A percentile compares a stretch with the other conserved stretches of the same genome.
Evolutionary conservation across 257 asterid species (phyloP).

Genomic region (Paulownia fortunei): DNA sequence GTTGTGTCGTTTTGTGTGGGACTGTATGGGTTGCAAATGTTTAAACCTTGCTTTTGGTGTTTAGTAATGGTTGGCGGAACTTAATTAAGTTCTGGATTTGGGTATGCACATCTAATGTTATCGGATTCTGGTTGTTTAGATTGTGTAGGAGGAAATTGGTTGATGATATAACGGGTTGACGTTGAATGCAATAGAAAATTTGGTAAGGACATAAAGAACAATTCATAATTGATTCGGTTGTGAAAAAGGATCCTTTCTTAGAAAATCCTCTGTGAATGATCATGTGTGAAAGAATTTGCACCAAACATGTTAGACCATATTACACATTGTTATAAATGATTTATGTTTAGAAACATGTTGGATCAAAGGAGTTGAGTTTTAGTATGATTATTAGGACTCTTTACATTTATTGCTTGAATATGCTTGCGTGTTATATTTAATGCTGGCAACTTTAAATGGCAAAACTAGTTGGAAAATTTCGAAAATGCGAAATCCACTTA

Average conservation of each 20-base stretch:
- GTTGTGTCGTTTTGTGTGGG: background rate
- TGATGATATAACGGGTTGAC: background rate
- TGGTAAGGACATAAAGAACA: background rate
- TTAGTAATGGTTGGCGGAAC: background rate
- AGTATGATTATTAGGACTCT: background rate
- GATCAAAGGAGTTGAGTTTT: constrained; percentile 11
- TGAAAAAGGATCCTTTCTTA: background rate
- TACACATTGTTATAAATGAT: background rate
- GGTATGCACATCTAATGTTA: constrained; percentile 7
- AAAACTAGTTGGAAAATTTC: background rate
- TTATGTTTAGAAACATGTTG: constrained; percentile 11
- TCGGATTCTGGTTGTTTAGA: constrained; percentile 1
- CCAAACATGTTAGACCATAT: background rate
- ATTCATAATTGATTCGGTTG: background rate
- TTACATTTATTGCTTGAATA: background rate
- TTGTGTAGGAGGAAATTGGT: constrained; percentile 20
- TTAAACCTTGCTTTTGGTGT: constrained; percentile 11
- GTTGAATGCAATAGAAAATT: background rate
- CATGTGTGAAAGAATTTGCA: background rate
- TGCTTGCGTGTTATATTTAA: background rate
- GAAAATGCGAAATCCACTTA: background rate
- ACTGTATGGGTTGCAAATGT: background rate
- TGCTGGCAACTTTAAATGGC: background rate
- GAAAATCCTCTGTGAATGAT: background rate
- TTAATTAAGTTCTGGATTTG: constrained; percentile 10